Evolutionary conservation across 306 rosid genomes (phyloP), one percentile per base, ranked within the genome.

Genomic region (Begonia peltatifolia): DNA sequence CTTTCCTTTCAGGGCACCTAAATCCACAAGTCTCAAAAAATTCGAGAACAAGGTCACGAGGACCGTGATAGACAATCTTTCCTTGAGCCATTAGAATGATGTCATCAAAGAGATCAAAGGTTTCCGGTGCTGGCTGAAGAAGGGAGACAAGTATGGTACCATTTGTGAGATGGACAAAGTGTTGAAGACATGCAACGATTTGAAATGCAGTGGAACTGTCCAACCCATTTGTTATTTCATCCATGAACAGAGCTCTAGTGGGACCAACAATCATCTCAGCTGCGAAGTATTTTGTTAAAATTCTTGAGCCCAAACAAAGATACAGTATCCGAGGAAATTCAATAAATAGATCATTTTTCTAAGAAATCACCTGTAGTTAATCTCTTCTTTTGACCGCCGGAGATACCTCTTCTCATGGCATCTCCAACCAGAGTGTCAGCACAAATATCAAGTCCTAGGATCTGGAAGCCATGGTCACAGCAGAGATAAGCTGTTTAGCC

Each of bases 41-140:
- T 2, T 55, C 63, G 11, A 74, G 50, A 51, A 61, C 80, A 9
- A 55, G 66, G 14, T 70, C 70, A 2, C 80, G 63, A 0, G 70
- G 84, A 59, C 84, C 84, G 2, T 78, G 80, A 42, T 74, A 78
- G 36, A 74, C 58, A 56, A 71, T 48, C 60, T 62, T 70, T 25
- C 76, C 79, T 49, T 67, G 62, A 1, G 73, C 41, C 72, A 78
- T 70, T 23, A 74, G 23, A 38, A 78, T 70, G 4, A 78, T 41
- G 47, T 74, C 84, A 56, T 78, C 80, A 23, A 78, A 78, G 53
- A 70, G 77, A 5, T 74, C 74, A 44, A 74, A 74, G 17, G 68
- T 59, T 52, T 78, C 80, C 0, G 84, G 80, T 41, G 84, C 64
- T 14, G 80, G 84, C 58, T 78, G 84, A 38, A 78, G 77, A 60